A percentile compares a stretch with the other conserved stretches of the same genome.
Conservation (phyloP, 2,329 filamentous ascomycete genomes). For the Colletotrichum costaricense region DNA sequence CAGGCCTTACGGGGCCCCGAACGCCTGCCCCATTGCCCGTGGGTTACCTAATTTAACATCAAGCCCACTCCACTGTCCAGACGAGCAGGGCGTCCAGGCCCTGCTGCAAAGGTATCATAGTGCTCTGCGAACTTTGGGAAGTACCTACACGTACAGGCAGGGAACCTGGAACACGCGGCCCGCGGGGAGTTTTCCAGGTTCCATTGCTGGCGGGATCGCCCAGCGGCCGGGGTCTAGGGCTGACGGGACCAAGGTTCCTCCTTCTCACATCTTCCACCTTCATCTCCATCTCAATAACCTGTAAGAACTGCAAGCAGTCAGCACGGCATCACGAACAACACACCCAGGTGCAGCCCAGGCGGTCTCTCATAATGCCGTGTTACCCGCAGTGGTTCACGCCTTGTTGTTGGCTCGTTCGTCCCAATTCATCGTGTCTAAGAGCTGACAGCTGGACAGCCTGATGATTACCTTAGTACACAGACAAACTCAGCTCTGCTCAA, state of each 20-base stretch:
- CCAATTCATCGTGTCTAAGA: neutral
- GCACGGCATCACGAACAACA: neutral
- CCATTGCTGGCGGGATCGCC: neutral
- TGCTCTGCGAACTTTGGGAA: too few relatives aligned
- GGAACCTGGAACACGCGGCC: conserved; percentile 17
- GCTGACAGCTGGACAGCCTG: neutral
- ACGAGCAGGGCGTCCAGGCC: neutral
- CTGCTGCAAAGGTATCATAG: neutral
- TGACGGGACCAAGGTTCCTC: neutral
- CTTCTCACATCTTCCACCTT: neutral
- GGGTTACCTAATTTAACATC: neutral
- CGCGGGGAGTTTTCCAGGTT: conserved; percentile 3
- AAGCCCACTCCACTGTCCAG: neutral
- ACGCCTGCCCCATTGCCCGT: neutral
- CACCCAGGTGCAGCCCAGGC: neutral
- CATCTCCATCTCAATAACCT: neutral
- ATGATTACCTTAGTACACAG: too few relatives aligned
- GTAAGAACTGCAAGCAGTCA: conserved; percentile 4
- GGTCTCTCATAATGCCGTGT: conserved; percentile 4
- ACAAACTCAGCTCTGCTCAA: neutral
- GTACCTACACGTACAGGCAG: neutral
- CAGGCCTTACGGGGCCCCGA: conserved; percentile 17
- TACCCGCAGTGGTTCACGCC: conserved; percentile 9
- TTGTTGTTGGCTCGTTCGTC: conserved; percentile 9
- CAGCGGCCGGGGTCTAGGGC: neutral